Evolutionary conservation across 331 rosid genomes (phyloP), one percentile per base, ranked within the genome.

Genomic region (Erythrophleum ivorense): DNA sequence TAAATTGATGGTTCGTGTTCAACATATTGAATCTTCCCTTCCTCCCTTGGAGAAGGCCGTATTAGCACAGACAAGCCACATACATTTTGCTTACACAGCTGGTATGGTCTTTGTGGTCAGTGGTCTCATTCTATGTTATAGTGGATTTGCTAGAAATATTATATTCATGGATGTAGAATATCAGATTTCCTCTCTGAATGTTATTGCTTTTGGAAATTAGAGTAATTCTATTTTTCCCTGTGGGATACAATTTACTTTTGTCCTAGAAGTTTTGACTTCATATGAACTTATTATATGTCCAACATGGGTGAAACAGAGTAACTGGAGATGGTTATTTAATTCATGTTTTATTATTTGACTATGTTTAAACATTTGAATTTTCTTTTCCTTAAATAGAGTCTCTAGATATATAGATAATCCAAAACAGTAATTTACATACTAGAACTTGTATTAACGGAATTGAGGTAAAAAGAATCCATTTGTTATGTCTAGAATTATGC

Each of bases 31-130:
- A 90, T 90, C 92, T 79, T 86, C 98, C 60, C 94, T 95, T 72
- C 94, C 99, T 83, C 86, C 98, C 75, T 86, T 95, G 84, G 99
- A 95, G 88, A 93, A 89, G 87, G 97, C 94, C 75, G 93, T 93
- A 75, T 89, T 95, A 84, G 85, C 94, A 55, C 99, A 95, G 89
- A 95, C 98, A 78, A 92, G 97, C 83, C 99, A 95, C 87, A 88
- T 95, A 80, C 99, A 95, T 85, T 89, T 95, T 85, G 98, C 99
- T 72, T 95, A 95, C 90, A 91, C 97, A 68, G 85, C 92, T 68
- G 99, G 99, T 95, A 93, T 77, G 88, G 71, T 71, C 80, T 84
- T 81, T 78, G 59, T 87, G 80, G 45, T 64, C 71, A 48, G 38
- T 75, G 40, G 57, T 68, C 38, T 74, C 85, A n/a, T 69, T 45